Evolutionary conservation across 768 basidiomycete species (phyloP), one percentile per base, ranked within the genome.

Genomic region (Suillus clintonianus): DNA sequence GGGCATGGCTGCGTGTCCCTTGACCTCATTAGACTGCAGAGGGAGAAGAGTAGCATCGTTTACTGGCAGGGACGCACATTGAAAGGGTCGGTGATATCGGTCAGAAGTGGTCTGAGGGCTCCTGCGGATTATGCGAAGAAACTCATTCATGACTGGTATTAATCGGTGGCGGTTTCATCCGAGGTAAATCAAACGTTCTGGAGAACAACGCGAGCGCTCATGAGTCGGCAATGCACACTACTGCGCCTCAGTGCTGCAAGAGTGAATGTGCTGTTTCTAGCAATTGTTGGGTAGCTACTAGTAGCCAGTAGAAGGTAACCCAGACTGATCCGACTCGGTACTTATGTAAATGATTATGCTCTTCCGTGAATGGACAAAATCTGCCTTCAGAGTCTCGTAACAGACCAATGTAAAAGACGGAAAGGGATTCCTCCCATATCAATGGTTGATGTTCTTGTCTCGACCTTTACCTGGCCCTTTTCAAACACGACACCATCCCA

Each of bases 401-500:
- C 15, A 17, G 55, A 56, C 22, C 36, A 41, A 57, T 57, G 24
- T 57, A 57, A 19, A 15, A 41, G 39, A 30, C 17, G 2, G 15
- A 56, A 56, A 39, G 14, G 14, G 24, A 37, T 24, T 15, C 22
- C 36, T 22, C 34, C 54, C 8, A 37, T 1, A 17, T 39, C 37
- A 41, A 41, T 4, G 10, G 39, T 57, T 1, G 56, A 41, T 30
- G 15, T 41, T 13, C 27, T 57, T 11, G 34, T 32, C 7, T 62
- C 60, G 24, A 67, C 43, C 22, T 42, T 37, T 5, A 62, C 60
- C 7, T 22, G 22, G 11, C 65, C 64, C 27, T 43, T 64, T 4
- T 39, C 36, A 51, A 68, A 59, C 37, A 62, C 48, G 5, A 39
- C 30, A 1, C 61, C 65, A 19, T 59, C 51, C 67, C 65, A 71